Evolutionary conservation across 2,329 filamentous ascomycete species (phyloP).

Genomic region (Colletotrichum cereale): DNA sequence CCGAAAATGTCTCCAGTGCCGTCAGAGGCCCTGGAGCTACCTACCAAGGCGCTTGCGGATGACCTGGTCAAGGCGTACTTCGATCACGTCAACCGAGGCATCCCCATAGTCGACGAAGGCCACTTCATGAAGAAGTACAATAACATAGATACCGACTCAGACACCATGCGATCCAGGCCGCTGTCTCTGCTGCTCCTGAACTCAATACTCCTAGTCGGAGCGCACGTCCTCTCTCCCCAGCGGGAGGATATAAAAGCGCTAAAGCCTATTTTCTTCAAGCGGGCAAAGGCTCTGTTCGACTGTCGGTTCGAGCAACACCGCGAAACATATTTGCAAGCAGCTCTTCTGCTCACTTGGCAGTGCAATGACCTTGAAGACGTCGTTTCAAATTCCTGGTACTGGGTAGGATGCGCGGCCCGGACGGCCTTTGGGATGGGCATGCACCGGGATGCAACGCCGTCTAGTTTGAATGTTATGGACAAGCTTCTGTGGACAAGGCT

Average conservation of each 20-base stretch:
- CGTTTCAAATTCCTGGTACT: constrained; percentile 63
- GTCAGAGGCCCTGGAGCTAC: constrained; percentile 62
- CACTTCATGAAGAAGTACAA: constrained; percentile 64
- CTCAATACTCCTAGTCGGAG: constrained; percentile 63
- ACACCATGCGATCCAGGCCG: constrained; percentile 48
- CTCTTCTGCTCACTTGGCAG: constrained; percentile 67
- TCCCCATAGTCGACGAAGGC: constrained; percentile 64
- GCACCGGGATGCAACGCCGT: constrained; percentile 54
- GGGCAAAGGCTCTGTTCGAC: constrained; percentile 66
- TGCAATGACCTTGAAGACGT: constrained; percentile 68
- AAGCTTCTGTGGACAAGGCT: constrained; percentile 53
- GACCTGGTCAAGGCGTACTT: constrained; percentile 65
- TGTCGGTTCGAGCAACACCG: constrained; percentile 65
- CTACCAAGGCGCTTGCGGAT: constrained; percentile 61
- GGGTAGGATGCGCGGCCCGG: constrained; percentile 65
- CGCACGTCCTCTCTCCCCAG: constrained; percentile 59
- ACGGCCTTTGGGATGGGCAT: constrained; percentile 68
- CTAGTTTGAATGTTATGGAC: constrained; percentile 47
- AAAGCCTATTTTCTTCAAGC: constrained; percentile 63
- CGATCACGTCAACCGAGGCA: constrained; percentile 62
- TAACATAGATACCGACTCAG: constrained; percentile 53
- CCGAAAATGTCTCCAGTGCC: constrained; percentile 57
- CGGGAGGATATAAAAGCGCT: constrained; percentile 53
- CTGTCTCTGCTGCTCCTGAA: constrained; percentile 63
- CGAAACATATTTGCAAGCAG: constrained; percentile 65